phyloP scores from a whole-genome alignment of 495 filamentous ascomycete species.

The Alectoria sarmentosa region DNA sequence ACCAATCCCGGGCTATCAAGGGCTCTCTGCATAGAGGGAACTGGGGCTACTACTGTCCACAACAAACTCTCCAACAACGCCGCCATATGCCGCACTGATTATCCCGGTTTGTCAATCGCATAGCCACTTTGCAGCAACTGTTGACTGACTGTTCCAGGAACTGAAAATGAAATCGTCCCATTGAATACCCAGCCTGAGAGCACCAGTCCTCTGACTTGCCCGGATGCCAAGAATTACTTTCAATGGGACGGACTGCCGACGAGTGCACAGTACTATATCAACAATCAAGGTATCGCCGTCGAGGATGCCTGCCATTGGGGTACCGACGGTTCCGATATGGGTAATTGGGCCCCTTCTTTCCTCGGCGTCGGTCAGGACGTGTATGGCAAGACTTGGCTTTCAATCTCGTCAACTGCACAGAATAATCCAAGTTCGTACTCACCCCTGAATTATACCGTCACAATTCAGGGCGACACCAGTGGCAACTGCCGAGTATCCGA shows the following conservation, averaged over 20 bases:
- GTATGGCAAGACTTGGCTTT: constrained; percentile 65
- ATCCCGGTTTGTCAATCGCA: constrained; percentile 57
- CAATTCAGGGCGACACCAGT: constrained; percentile 58
- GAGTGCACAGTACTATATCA: constrained; percentile 96
- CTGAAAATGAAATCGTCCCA: constrained; percentile 78
- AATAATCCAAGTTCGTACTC: constrained; percentile 57
- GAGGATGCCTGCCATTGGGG: constrained; percentile 78
- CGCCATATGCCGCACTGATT: constrained; percentile 90
- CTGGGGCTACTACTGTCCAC: constrained; percentile 58
- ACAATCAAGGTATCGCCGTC: constrained; percentile 60
- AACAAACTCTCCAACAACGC: constrained; percentile 62
- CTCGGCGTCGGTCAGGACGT: constrained; percentile 67
- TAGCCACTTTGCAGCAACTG: background rate
- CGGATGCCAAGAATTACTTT: constrained; percentile 64
- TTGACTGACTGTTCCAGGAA: constrained; percentile 37
- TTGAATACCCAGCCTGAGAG: constrained; percentile 50
- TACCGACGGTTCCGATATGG: constrained; percentile 49
- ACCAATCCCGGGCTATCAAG: constrained; percentile 58
- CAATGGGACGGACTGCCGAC: constrained; percentile 64
- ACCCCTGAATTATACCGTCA: constrained; percentile 64
- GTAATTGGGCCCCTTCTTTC: constrained; percentile 90
- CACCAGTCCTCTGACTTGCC: constrained; percentile 60
- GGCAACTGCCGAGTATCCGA: constrained; percentile 64
- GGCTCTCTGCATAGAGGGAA: constrained; percentile 70
- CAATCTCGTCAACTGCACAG: constrained; percentile 62